phyloP scores from a whole-genome alignment of 495 filamentous ascomycete species.

The Glonium stellatum region DNA sequence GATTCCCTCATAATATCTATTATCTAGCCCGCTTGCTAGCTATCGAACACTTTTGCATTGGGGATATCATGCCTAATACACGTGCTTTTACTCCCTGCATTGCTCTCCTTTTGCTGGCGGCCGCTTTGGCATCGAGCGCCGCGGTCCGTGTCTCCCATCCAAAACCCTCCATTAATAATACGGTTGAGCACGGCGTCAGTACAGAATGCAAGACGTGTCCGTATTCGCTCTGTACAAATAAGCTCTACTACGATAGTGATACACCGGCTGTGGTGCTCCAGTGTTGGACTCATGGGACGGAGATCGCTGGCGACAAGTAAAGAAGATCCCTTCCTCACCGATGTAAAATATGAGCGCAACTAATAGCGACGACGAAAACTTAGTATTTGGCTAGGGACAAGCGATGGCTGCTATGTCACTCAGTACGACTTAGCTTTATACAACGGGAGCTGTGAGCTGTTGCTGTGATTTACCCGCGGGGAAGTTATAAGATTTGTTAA shows the following conservation, averaged over 20 bases:
- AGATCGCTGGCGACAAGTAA: slow-evolving; percentile 22
- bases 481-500: background rate
- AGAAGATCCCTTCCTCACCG: too few species aligned
- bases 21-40: too few species aligned
- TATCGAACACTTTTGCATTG: too few species aligned
- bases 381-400: slow-evolving; percentile 23
- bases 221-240: slow-evolving; percentile 21
- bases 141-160: too few species aligned
- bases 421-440: slow-evolving; percentile 24
- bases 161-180: slow-evolving; percentile 16
- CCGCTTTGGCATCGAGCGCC: too few species aligned
- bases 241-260: slow-evolving; percentile 6
- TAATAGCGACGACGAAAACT: background rate
- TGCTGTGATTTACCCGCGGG: background rate
- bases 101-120: too few species aligned
- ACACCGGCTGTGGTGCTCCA: too few species aligned
- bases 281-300: slow-evolving; percentile 25
- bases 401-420: slow-evolving; percentile 24
- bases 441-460: slow-evolving; percentile 17
- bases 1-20: too few species aligned
- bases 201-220: slow-evolving; percentile 29
- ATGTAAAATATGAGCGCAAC: background rate
- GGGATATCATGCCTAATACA: too few species aligned
- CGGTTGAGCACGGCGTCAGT: slow-evolving; percentile 11
- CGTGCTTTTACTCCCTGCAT: too few species aligned